Percentiles rank a stretch among this genome's conserved stretches.
Evolutionary conservation across 2,329 filamentous ascomycete species (phyloP).

Genomic region (Cladosporium cucumerinum): DNA sequence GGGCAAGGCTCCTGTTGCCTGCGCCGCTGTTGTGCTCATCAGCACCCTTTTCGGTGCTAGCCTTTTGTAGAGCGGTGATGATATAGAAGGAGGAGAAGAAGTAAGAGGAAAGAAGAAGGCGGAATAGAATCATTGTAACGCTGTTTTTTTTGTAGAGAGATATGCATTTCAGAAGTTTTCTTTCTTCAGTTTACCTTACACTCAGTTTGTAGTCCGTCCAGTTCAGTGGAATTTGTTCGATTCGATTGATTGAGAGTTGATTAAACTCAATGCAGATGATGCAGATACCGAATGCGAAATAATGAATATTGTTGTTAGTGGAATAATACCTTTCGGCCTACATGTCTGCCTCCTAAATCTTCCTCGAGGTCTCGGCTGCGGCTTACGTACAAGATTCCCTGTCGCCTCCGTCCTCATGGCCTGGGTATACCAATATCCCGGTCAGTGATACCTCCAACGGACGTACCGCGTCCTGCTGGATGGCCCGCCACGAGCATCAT

Average conservation of each 20-base stretch:
- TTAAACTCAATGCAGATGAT: too few relatives aligned
- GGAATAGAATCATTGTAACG: neutral
- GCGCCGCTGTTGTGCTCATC: slow-evolving; percentile 49
- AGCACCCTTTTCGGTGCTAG: slow-evolving; percentile 54
- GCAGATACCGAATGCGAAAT: too few relatives aligned
- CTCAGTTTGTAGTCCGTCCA: neutral
- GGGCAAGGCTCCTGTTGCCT: slow-evolving; percentile 50
- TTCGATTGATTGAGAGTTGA: neutral
- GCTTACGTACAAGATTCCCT: too few relatives aligned
- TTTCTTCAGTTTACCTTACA: neutral
- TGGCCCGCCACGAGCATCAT: too few relatives aligned
- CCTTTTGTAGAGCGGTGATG: slow-evolving; percentile 29
- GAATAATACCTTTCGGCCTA: too few relatives aligned
- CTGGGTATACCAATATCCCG: neutral
- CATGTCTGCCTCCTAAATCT: too few relatives aligned
- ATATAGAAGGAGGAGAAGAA: neutral
- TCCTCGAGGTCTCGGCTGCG: too few relatives aligned
- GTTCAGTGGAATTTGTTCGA: neutral
- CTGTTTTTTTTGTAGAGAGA: neutral
- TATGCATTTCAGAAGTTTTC: slow-evolving; percentile 2
- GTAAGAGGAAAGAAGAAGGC: neutral
- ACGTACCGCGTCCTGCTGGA: neutral
- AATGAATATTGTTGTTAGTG: too few relatives aligned
- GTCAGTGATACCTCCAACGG: neutral
- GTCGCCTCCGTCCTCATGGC: neutral